Conservation (phyloP, 1,284 basidiomycete species). For the Sporisorium exsertum region DNA sequence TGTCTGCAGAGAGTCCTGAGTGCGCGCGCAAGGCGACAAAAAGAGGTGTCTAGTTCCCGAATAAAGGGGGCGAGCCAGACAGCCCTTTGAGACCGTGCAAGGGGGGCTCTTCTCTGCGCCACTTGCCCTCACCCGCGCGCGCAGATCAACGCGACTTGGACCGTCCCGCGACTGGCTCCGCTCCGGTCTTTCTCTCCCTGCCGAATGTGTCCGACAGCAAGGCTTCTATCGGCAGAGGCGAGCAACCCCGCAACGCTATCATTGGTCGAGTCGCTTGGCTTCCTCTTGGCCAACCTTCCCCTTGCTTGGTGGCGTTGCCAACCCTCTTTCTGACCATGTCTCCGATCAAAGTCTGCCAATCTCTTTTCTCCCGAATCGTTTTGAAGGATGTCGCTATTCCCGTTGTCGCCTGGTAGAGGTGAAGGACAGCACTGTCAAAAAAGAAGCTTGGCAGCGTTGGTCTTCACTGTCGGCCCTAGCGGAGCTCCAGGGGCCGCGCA, state of each 20-base stretch:
- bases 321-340: background rate
- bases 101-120: background rate
- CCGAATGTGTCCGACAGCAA: background rate
- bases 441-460: background rate
- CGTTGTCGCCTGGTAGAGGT: background rate
- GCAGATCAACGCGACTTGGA: slow-evolving; percentile 11
- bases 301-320: background rate
- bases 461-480: no score
- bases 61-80: background rate
- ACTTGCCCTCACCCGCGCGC: background rate
- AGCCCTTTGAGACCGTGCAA: background rate
- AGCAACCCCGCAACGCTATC: background rate
- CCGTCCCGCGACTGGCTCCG: no score
- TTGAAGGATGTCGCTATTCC: background rate
- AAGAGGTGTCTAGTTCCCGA: background rate
- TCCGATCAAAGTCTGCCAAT: background rate
- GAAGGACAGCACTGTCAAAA: background rate
- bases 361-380: background rate
- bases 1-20: background rate
- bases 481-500: background rate
- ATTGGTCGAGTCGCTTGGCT: background rate
- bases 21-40: background rate
- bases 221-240: background rate
- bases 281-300: background rate
- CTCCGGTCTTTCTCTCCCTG: no score